Base-by-base conservation (phyloP, 192 early-diverging fungal species). In the Backusella psychrophila region DNA sequence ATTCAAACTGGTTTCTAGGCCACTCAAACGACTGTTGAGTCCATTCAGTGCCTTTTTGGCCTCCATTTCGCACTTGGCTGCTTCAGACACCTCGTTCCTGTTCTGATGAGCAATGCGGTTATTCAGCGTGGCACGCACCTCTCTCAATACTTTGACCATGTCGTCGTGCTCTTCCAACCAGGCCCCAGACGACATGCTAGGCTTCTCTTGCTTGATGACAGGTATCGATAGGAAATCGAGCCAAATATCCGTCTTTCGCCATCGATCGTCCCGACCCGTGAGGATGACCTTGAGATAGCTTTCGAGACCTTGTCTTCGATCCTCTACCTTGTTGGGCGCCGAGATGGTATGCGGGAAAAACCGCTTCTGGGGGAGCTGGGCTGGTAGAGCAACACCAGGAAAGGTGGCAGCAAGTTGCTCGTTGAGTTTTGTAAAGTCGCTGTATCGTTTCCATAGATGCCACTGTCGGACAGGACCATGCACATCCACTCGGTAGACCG, bases 391-490 rank as follows among this genome's bases (percentile, higher is more conserved):
- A 2, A 85, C 74, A 67, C 86, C 87, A 0, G 93, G 94, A 75
- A 93, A 93, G 42, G 90, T 86, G 26, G 87, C 80, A 3, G 78
- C 39, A 9, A 94, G 86, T 52, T 89, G 90, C 23, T 80, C 79
- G 66, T 93, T 79, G 1, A 98, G 90, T 29, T 86, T 77, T 41
- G 90, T 87, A 81, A 98, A 98, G 72, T 96, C 95, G 44, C 87
- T 90, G 79, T 94, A 93, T 6, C 91, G 90, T 75, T 93, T 94
- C 91, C 92, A 94, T 21, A 96, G 89, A 1, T 85, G 90, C 96
- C 96, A 97, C 8, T 92, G 89, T 26, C 93, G 86, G 15, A 94
- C 91, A 0, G 94, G 89, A 0, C 91, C 93, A 69, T 90, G 89
- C 17, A 97, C 85, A 49, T 91, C 85, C 44, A 97, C 77, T 39